phyloP scores from a whole-genome alignment of 2,329 filamentous ascomycete species.

The Fusarium neocosmosporiellum region DNA sequence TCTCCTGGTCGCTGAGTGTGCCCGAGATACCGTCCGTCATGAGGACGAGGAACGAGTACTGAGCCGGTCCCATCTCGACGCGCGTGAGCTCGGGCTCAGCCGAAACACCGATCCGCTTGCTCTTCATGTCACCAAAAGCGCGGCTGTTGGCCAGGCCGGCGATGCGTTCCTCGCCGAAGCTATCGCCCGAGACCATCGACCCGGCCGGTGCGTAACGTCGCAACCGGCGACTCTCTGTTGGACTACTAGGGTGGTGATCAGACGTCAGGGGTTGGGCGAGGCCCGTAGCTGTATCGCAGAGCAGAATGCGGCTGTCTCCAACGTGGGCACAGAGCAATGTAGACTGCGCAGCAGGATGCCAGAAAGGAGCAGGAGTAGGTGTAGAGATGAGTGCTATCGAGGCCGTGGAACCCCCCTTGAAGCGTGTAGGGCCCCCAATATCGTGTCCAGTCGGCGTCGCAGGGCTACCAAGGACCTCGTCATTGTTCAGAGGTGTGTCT shows the following conservation, averaged over 20 bases:
- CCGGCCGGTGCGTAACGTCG: constrained; percentile 82
- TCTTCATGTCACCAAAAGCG: constrained; percentile 91
- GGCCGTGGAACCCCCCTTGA: constrained; percentile 93
- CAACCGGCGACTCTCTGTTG: constrained; percentile 83
- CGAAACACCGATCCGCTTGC: constrained; percentile 92
- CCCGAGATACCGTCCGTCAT: constrained; percentile 91
- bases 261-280: constrained; percentile 83
- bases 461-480: constrained; percentile 80
- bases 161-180: constrained; percentile 97
- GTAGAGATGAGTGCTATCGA: constrained; percentile 92
- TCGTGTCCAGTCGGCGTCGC: constrained; percentile 65
- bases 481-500: constrained; percentile 84
- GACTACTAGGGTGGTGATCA: constrained; percentile 92
- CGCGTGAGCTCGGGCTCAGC: constrained; percentile 91
- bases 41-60: constrained; percentile 90
- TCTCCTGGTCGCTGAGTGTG: constrained; percentile 89
- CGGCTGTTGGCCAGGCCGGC: constrained; percentile 93
- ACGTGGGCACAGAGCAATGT: constrained; percentile 91
- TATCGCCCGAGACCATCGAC: constrained; percentile 86
- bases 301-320: constrained; percentile 89
- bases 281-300: constrained; percentile 88
- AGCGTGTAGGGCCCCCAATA: constrained; percentile 81
- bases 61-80: constrained; percentile 81
- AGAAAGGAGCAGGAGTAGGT: constrained; percentile 90
- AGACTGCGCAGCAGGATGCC: constrained; percentile 88